Evolutionary conservation across 176 grass and related monocot genomes (phyloP), one percentile per base, ranked within the genome.

Genomic region (Hyparrhenia diplandra): DNA sequence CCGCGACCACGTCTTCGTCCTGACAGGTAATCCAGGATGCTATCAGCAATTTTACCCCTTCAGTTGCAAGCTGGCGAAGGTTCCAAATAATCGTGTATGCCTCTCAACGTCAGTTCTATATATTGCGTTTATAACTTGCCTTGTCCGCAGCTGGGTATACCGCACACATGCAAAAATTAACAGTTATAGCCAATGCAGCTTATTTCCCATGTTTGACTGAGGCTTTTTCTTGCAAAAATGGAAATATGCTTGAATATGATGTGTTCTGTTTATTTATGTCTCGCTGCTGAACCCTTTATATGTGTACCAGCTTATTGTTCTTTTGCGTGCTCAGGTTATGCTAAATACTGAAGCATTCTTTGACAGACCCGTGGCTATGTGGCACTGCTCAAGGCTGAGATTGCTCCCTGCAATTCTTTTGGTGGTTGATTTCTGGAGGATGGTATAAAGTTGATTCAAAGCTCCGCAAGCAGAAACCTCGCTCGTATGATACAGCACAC

Each of bases 301-400:
- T 73, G 30, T 21, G 23, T 89, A 71, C 71, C 73, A 79, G 73
- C 89, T 94, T 94, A 92, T 90, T 71, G 27, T 80, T 88, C 90
- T 70, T 88, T 77, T 87, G 86, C 52, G 52, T 90, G 80, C 58
- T 87, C 90, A 92, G 87, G 90, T 95, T 85, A 67, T 86, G 82
- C 84, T 95, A 92, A 92, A 90, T 81, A 88, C 78, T 90, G 90
- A 90, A 80, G 90, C 90, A 88, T 95, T 95, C 65, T 92, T 92
- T 94, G 83, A 86, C 90, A 93, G 92, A 98, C 90, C 92, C 57
- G 87, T 98, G 54, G 92, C 92, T 32, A 95, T 98, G 95, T 98
- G 95, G 95, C 95, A 98, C 63, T 91, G 87, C 10, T n/a, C n/a
- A n/a, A n/a, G n/a, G 58, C 57, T 8, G 90, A 98, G 74, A 98